Conservation (phyloP, 2,329 filamentous ascomycete species). For the Corinectria fuckeliana region DNA sequence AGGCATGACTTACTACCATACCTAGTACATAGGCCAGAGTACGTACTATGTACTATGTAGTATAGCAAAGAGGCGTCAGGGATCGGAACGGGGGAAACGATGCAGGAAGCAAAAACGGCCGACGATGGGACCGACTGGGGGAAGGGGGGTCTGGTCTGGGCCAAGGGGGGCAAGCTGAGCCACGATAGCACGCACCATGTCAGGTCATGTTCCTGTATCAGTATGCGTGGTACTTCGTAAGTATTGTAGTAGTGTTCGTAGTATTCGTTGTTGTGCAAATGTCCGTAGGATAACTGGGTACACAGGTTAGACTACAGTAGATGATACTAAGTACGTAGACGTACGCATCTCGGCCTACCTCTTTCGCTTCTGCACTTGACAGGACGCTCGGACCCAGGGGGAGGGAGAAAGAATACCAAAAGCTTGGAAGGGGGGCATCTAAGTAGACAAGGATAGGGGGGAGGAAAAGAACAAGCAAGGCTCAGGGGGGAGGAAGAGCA, state of each 20-base stretch:
- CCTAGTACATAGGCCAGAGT: background rate
- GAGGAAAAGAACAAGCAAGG: background rate
- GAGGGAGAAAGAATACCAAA: background rate
- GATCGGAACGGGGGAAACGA: constrained; percentile 13
- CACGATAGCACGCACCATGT: constrained; percentile 19
- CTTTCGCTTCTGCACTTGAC: constrained; percentile 24
- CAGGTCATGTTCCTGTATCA: too few relatives aligned
- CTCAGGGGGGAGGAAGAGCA: background rate
- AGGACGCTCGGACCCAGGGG: constrained; percentile 37
- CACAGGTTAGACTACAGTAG: too few relatives aligned
- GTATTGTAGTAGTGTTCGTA: background rate
- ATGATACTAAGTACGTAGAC: too few relatives aligned
- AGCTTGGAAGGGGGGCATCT: constrained; percentile 2
- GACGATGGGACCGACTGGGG: constrained; percentile 37
- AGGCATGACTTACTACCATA: background rate
- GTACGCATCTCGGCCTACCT: too few relatives aligned
- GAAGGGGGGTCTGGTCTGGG: constrained; percentile 27
- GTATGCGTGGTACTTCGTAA: too few relatives aligned
- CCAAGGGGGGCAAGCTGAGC: constrained; percentile 19
- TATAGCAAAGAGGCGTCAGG: background rate
- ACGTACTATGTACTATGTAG: too few relatives aligned
- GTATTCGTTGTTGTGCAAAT: too few relatives aligned
- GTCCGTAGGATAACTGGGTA: background rate
- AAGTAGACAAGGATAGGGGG: background rate
- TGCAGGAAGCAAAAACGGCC: constrained; percentile 32